A percentile compares a stretch with the other conserved stretches of the same genome.
phyloP scores from a whole-genome alignment of 768 basidiomycete species.

The Trametes gibbosa region DNA sequence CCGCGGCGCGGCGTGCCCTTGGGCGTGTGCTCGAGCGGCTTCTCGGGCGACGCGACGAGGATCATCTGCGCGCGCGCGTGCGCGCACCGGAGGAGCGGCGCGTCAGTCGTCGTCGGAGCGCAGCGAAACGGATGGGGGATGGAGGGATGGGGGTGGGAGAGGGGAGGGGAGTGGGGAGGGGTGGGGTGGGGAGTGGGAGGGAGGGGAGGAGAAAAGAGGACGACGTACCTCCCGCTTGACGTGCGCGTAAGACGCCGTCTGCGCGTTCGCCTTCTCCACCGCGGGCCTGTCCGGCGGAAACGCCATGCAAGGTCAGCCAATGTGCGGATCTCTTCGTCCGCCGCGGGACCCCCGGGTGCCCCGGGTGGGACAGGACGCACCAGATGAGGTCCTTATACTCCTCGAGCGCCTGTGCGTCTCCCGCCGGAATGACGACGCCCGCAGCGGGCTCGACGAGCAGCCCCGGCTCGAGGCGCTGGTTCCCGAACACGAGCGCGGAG shows the following conservation, averaged over 20 bases:
- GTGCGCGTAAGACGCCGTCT: slow-evolving; percentile 26
- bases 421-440: background rate
- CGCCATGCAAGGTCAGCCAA: too few species aligned
- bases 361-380: too few species aligned
- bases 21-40: slow-evolving; percentile 43
- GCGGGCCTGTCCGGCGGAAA: slow-evolving; percentile 27
- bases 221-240: slow-evolving; percentile 23
- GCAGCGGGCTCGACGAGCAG: slow-evolving; percentile 25
- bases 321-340: background rate
- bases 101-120: too few species aligned
- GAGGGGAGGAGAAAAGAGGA: too few species aligned
- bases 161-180: too few species aligned
- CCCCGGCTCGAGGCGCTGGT: slow-evolving; percentile 22
- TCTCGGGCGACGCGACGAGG: slow-evolving; percentile 38
- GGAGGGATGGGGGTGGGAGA: too few species aligned
- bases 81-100: too few species aligned
- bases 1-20: slow-evolving; percentile 48
- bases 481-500: slow-evolving; percentile 25
- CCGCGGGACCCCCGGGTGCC: background rate
- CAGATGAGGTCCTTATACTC: slow-evolving; percentile 9
- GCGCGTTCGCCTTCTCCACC: slow-evolving; percentile 27
- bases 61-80: slow-evolving; percentile 60
- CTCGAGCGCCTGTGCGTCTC: slow-evolving; percentile 1
- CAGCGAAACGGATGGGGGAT: too few species aligned
- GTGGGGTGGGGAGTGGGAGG: slow-evolving; percentile 25